Evolutionary conservation across 371 early-diverging fungal genomes (phyloP).

Genomic region (Smittium culicis): DNA sequence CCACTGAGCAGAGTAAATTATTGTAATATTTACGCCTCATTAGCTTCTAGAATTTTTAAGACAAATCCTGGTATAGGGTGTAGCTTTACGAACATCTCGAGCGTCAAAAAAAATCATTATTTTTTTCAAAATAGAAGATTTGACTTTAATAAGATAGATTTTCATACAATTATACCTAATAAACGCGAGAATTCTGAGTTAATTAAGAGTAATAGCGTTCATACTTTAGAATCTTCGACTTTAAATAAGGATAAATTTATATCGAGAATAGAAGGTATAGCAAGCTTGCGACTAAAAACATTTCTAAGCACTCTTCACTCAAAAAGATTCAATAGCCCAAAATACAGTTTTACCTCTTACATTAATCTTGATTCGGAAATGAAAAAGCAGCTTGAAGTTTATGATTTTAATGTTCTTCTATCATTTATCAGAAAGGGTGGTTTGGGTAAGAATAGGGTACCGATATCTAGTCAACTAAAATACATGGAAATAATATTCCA

Average conservation of each 20-base stretch:
- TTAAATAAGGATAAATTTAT: not conserved
- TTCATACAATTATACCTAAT: too few relatives aligned
- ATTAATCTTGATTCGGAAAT: not conserved
- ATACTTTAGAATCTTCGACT: too few relatives aligned
- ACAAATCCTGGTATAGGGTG: too few relatives aligned
- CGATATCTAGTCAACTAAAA: not conserved
- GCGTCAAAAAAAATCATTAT: too few relatives aligned
- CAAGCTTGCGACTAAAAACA: not conserved
- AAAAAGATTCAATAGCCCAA: not conserved
- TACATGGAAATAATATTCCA: not conserved
- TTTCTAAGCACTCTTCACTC: conserved; percentile 1
- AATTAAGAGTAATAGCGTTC: too few relatives aligned
- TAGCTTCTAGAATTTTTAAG: too few relatives aligned
- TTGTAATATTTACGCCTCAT: too few relatives aligned
- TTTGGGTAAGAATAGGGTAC: not conserved
- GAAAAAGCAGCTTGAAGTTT: not conserved
- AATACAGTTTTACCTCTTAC: conserved; percentile 1
- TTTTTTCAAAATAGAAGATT: too few relatives aligned
- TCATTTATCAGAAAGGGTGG: not conserved
- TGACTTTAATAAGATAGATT: too few relatives aligned
- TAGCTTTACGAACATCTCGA: too few relatives aligned
- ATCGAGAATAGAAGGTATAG: not conserved
- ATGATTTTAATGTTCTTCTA: conserved; percentile 1
- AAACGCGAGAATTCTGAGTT: too few relatives aligned
- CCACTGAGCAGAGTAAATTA: too few relatives aligned